phyloP scores from a whole-genome alignment of 148 eudicot species.

The Nyssa sinensis region DNA sequence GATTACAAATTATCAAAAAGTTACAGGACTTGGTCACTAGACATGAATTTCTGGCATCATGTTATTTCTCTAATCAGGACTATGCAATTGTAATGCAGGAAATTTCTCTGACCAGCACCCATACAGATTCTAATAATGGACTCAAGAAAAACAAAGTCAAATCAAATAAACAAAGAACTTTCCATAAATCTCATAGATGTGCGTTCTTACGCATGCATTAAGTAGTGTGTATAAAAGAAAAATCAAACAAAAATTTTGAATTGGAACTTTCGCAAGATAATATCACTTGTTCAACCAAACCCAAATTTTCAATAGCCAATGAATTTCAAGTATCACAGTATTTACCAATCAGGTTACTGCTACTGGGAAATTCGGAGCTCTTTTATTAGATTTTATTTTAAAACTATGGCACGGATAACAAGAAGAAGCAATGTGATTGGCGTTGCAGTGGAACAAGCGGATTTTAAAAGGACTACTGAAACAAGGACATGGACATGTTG shows the following conservation, averaged over 20 bases:
- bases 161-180: background rate
- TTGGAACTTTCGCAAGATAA: background rate
- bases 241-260: no score
- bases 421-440: background rate
- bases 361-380: background rate
- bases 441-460: background rate
- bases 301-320: background rate
- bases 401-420: background rate
- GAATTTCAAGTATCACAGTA: background rate
- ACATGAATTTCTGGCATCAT: background rate
- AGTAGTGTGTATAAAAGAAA: no score
- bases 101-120: background rate
- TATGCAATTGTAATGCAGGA: background rate
- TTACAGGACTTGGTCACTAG: background rate
- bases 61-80: background rate
- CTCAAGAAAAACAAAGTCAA: background rate
- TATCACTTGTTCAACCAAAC: background rate
- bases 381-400: background rate
- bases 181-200: background rate
- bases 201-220: background rate
- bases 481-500: background rate
- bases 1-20: constrained; percentile 1
- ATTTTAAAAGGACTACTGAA: background rate
- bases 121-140: no score
- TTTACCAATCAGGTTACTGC: background rate